phyloP scores from a whole-genome alignment of 371 early-diverging fungal species.

The Haplosporangium sp. region DNA sequence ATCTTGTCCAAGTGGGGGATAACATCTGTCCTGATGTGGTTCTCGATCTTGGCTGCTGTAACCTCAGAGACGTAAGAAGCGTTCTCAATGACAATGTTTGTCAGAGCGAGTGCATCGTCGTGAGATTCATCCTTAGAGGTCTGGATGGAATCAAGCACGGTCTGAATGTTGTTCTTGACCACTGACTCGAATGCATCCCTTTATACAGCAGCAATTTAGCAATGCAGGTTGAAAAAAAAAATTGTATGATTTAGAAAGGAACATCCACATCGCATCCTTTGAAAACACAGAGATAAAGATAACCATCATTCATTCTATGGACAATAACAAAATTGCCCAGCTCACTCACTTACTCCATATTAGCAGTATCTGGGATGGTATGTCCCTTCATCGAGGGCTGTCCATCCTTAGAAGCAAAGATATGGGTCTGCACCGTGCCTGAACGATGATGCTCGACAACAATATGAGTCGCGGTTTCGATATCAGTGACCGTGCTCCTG shows the following conservation, averaged over 20 bases:
- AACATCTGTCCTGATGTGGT: conserved; percentile 15
- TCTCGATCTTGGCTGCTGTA: conserved; percentile 6
- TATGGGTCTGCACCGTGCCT: conserved; percentile 44
- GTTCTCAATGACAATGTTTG: neutral
- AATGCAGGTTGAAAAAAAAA: no score
- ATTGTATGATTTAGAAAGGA: no score
- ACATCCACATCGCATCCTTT: no score
- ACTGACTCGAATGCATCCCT: neutral
- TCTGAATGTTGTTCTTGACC: neutral
- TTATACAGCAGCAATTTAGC: neutral
- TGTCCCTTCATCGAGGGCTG: conserved; percentile 33
- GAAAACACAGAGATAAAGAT: neutral
- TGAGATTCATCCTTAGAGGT: conserved; percentile 14
- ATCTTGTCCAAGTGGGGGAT: conserved; percentile 29
- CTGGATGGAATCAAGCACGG: conserved; percentile 4
- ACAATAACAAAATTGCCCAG: no score
- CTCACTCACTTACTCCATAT: neutral
- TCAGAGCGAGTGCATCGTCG: neutral
- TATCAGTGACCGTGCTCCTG: neutral
- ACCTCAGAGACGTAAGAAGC: conserved; percentile 7
- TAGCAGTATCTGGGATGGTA: conserved; percentile 3
- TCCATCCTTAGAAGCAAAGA: conserved; percentile 33
- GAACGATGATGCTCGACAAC: conserved; percentile 37
- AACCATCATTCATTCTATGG: no score
- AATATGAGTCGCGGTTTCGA: conserved; percentile 35